Base-by-base conservation (phyloP, 371 early-diverging fungal genomes). In the Mortierella sp. region DNA sequence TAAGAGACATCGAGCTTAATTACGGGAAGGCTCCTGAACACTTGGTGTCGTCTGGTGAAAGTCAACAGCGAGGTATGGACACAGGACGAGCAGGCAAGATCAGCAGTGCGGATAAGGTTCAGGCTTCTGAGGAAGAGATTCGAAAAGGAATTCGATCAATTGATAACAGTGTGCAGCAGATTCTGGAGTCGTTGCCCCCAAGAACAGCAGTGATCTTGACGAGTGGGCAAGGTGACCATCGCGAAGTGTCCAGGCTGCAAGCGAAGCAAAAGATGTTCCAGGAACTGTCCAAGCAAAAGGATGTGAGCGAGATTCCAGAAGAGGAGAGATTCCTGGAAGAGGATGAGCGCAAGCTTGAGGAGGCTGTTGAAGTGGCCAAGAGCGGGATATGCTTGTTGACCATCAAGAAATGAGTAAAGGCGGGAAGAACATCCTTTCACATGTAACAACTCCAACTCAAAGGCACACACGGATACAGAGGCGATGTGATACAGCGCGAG, bases 221-320 rank as follows among this genome's bases (percentile, higher is more conserved):
- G 46, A 85, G 87, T 47, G 86, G 89, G 17, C 77, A 78, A 16
- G 81, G 83, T 43, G 73, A 86, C 44, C 65, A 81, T 27, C 80
- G 83, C 3, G 65, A 77, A 39, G 81, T 81, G 43, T 67, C 76
- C 7, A 67, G 31, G 54, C 27, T 74, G 58, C 69, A 68, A 39
- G 19, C 16, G 16, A 45, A 57, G 22, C 76, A 74, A 37, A 67
- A 68, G 61, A 29, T 27, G 19, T 68, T 59, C 47, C 19, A 37
- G 31, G 63, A 67, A 22, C 41, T 68, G 39, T 31, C 25, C 43
- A 74, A 74, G 57, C 63, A 44, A 3, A 54, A 54, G 45, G 9
- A 45, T 17, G 3, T 51, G 24, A 21, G 27, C 9, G 60, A 60
- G 39, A 68, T 74, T 29, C 68, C 76, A 6, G 53, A 63, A 39